Evolutionary conservation across 2,329 filamentous ascomycete genomes (phyloP).

Genomic region (Purpureocillium lavendulum): DNA sequence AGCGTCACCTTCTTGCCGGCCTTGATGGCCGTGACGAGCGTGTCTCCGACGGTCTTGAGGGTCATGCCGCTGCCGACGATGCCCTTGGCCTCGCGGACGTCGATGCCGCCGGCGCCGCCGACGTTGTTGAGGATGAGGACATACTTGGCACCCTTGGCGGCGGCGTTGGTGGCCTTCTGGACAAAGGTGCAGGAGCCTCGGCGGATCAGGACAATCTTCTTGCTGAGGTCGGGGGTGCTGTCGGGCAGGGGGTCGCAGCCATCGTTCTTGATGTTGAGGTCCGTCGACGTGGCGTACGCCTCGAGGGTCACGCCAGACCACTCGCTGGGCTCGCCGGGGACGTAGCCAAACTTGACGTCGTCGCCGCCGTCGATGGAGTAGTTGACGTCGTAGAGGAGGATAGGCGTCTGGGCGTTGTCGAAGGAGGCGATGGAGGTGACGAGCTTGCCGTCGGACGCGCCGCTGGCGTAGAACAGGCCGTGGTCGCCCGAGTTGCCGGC

Average conservation of each 20-base stretch:
- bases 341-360: conserved; percentile 31
- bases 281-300: conserved; percentile 39
- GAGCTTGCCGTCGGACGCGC: conserved; percentile 36
- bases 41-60: conserved; percentile 28
- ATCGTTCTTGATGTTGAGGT: conserved; percentile 38
- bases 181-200: conserved; percentile 49
- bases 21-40: conserved; percentile 34
- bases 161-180: conserved; percentile 44
- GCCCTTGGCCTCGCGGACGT: conserved; percentile 19
- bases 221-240: conserved; percentile 47
- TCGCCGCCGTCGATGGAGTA: conserved; percentile 29
- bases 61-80: conserved; percentile 33
- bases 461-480: conserved; percentile 41
- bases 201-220: conserved; percentile 50
- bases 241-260: conserved; percentile 44
- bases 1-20: conserved; percentile 34
- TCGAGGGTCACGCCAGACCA: conserved; percentile 39
- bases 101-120: conserved; percentile 22
- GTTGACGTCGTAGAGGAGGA: conserved; percentile 30
- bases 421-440: conserved; percentile 42
- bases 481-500: conserved; percentile 39
- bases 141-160: conserved; percentile 48
- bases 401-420: conserved; percentile 35
- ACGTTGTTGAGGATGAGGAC: conserved; percentile 54
- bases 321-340: conserved; percentile 27